Evolutionary conservation across 495 filamentous ascomycete species (phyloP).

Genomic region (Chaetomidium leptoderma): DNA sequence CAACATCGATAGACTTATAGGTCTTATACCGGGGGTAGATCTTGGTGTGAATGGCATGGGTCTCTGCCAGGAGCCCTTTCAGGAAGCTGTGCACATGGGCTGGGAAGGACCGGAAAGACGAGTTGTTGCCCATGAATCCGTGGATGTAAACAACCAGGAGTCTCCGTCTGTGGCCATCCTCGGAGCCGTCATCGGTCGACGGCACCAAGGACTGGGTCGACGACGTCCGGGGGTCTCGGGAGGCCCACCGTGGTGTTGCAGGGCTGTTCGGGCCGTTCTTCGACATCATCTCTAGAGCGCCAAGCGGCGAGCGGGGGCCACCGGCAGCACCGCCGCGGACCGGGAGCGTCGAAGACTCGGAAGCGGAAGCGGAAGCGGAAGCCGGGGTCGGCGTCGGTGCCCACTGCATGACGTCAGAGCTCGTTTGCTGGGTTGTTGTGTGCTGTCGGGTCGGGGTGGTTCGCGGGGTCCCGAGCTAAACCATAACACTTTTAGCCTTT

Average conservation of each 20-base stretch:
- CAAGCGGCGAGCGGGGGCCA: neutral
- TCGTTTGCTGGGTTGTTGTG: neutral
- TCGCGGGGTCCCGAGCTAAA: no score
- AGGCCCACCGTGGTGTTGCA: neutral
- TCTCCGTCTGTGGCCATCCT: conserved; percentile 47
- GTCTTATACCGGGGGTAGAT: conserved; percentile 91
- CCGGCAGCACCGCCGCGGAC: neutral
- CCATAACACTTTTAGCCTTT: no score
- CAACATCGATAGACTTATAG: conserved; percentile 66
- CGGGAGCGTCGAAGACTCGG: neutral
- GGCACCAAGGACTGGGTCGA: conserved; percentile 62
- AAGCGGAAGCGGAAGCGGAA: no score
- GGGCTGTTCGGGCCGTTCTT: neutral
- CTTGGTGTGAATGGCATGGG: conserved; percentile 79
- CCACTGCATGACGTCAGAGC: conserved; percentile 9
- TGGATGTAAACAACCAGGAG: conserved; percentile 83
- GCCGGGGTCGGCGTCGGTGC: neutral
- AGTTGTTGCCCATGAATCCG: conserved; percentile 89
- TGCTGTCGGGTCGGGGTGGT: neutral
- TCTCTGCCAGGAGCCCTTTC: conserved; percentile 60
- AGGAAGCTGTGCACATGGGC: conserved; percentile 79
- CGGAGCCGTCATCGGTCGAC: conserved; percentile 36
- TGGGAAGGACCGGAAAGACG: conserved; percentile 82
- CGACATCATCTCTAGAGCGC: neutral
- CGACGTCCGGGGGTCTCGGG: conserved; percentile 54